Conservation (phyloP, 2,329 filamentous ascomycete species). For the Cladosporium velox region DNA sequence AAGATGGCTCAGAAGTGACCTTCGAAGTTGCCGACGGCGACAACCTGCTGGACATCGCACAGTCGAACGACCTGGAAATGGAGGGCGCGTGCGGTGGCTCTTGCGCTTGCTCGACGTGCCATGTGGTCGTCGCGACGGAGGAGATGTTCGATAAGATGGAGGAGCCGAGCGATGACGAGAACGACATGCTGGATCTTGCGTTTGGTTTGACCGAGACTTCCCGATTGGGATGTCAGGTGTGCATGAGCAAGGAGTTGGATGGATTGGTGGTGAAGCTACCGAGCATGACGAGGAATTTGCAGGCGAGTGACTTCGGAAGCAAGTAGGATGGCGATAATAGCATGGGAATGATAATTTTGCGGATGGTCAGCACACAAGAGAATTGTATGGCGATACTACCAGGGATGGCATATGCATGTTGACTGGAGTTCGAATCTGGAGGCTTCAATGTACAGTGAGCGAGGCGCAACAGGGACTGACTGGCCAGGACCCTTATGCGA, state of each 20-base stretch:
- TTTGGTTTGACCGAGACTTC: constrained; percentile 87
- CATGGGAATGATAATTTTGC: background rate
- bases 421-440: constrained; percentile 1
- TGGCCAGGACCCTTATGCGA: background rate
- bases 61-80: constrained; percentile 95
- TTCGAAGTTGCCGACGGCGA: constrained; percentile 82
- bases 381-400: background rate
- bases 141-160: constrained; percentile 53
- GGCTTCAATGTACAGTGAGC: constrained; percentile 16
- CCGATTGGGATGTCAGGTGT: constrained; percentile 83
- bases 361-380: background rate
- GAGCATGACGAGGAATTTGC: constrained; percentile 91
- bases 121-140: constrained; percentile 78
- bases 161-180: constrained; percentile 56
- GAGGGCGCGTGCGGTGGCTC: constrained; percentile 94
- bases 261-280: constrained; percentile 83
- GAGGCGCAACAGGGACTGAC: constrained; percentile 14
- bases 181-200: constrained; percentile 87
- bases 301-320: constrained; percentile 80
- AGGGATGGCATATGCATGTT: constrained; percentile 10
- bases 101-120: constrained; percentile 90
- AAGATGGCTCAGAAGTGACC: constrained; percentile 74
- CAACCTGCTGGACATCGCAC: constrained; percentile 92
- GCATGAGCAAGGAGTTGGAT: constrained; percentile 87
- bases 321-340: constrained; percentile 31